A percentile compares a stretch with the other conserved stretches of the same genome.
Evolutionary conservation across 495 filamentous ascomycete species (phyloP).

Genomic region (Neurospora africana): DNA sequence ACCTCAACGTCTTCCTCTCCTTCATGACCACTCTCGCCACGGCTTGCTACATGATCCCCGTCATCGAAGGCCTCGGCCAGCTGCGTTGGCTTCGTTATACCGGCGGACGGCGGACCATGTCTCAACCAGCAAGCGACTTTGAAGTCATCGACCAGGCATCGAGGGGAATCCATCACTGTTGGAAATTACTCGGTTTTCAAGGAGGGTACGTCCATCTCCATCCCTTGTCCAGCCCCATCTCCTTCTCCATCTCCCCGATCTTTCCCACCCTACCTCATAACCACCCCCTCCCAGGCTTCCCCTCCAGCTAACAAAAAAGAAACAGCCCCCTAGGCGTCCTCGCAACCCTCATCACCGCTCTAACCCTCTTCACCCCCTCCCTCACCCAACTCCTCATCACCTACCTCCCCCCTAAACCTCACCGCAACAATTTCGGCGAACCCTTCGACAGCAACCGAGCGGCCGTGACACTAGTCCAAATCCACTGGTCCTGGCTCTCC

Average conservation of each 20-base stretch:
- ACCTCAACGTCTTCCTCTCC: constrained; percentile 33
- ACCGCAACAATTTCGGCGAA: background rate
- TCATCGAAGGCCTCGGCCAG: constrained; percentile 27
- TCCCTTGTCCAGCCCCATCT: too few species aligned
- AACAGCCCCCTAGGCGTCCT: background rate
- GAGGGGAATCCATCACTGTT: constrained; percentile 16
- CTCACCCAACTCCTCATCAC: background rate
- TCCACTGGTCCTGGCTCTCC: constrained; percentile 4
- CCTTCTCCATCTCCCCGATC: too few species aligned
- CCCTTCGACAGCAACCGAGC: background rate
- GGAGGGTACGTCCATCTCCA: background rate
- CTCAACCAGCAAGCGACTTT: constrained; percentile 28
- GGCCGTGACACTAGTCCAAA: background rate
- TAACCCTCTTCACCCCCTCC: background rate
- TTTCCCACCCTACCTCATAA: too few species aligned
- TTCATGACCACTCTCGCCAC: constrained; percentile 30
- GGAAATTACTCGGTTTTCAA: background rate
- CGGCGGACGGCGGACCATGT: background rate
- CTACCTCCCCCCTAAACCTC: constrained; percentile 5
- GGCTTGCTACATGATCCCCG: constrained; percentile 22
- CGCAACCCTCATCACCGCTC: background rate
- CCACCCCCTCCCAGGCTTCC: too few species aligned
- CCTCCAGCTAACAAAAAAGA: background rate
- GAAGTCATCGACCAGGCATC: constrained; percentile 29
- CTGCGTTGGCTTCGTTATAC: constrained; percentile 35